Evolutionary conservation across 2,329 filamentous ascomycete genomes (phyloP), one percentile per base, ranked within the genome.

Genomic region (Fusarium sp.): DNA sequence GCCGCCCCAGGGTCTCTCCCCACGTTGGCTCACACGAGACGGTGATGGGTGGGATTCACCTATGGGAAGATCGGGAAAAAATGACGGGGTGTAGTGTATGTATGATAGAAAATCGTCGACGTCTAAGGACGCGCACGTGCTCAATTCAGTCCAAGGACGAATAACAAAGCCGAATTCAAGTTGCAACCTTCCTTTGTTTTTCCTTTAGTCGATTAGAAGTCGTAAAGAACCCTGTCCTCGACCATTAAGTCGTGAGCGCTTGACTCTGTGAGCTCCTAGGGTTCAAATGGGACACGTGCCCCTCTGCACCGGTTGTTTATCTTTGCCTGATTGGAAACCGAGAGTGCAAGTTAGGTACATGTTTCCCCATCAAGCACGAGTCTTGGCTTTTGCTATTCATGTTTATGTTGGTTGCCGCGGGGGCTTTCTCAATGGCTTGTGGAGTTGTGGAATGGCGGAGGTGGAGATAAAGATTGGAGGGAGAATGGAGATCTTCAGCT

Each of bases 31-130:
- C 68, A 71, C 34, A 42, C 62, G 52, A 42, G 70, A 63, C 58
- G 63, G 58, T 75, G 73, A 75, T 75, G 73, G 73, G 73, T 73
- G 72, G 73, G 52, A 66, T 69, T 74, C 58, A 39, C 43, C 51
- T 45, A 44, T 13, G 53, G 61, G 26, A 50, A 45, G 61, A 53
- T 57, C 54, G 57, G 57, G 60, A 62, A 52, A 24, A 64, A 58
- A 61, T 52, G 48, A 49, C 46, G 48, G 57, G 45, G 46, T 43
- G 53, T 52, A 31, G 28, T 38, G 49, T 55, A 63, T 38, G 49
- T 55, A 63, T 43, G 34, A 50, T 62, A 59, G 56, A 59, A 66
- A 49, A 31, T 34, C 48, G 42, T 48, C 62, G 48, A 52, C 43
- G 58, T 66, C 68, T 56, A 46, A 56, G 59, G 43, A 71, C 50